Conservation (phyloP, 441 rosid genomes). For the Corymbia citriodora region DNA sequence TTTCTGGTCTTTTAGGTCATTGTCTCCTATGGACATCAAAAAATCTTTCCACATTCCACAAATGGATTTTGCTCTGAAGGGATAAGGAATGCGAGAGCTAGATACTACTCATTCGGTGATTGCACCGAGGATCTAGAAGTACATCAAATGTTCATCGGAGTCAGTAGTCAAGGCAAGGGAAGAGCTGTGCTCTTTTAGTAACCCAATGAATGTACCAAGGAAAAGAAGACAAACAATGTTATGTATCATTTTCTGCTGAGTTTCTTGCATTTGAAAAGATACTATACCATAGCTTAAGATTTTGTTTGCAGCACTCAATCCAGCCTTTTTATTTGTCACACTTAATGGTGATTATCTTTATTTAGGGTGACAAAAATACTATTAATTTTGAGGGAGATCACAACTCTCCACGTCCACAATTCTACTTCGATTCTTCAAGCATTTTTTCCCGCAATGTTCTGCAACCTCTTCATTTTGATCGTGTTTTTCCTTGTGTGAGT, state of each 20-base stretch:
- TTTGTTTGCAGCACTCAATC: not conserved
- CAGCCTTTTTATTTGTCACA: not conserved
- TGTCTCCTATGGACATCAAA: no score
- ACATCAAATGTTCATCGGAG: no score
- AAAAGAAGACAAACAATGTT: not conserved
- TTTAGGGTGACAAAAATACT: constrained; percentile 95
- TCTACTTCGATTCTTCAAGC: constrained; percentile 88
- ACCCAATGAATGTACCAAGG: not conserved
- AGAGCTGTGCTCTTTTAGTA: no score
- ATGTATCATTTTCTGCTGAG: not conserved
- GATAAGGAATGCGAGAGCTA: not conserved
- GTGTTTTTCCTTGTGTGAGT: no score
- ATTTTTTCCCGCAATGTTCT: constrained; percentile 88
- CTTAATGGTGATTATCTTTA: not conserved
- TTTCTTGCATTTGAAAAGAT: not conserved
- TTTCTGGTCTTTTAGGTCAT: no score
- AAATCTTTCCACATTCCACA: not conserved
- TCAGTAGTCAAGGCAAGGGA: no score
- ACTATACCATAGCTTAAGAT: not conserved
- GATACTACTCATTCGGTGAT: not conserved
- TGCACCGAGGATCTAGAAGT: no score
- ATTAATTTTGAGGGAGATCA: constrained; percentile 98
- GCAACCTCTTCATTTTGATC: constrained; percentile 41
- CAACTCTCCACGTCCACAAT: constrained; percentile 93
- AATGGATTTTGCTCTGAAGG: not conserved